Evolutionary conservation across 2,329 filamentous ascomycete genomes (phyloP), one percentile per base, ranked within the genome.

Genomic region (Biscogniauxia marginata): DNA sequence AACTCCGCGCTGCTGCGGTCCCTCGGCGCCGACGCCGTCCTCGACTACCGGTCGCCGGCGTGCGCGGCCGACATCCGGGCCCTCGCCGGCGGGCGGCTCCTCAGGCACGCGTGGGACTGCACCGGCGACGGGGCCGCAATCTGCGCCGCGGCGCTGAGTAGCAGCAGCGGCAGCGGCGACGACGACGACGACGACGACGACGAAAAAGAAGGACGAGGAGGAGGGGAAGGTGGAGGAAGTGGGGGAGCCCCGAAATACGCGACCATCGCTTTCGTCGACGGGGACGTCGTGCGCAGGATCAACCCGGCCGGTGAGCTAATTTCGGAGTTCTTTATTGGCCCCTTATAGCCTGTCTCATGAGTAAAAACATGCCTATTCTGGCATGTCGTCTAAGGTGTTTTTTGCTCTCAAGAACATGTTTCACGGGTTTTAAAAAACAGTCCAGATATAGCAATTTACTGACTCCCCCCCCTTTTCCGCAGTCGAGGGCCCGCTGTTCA

Each of bases 221-320:
- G 30, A 39, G 6, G 30, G n/a, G n/a, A n/a, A 39, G 11, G 30
- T 4, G 13, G 30, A 39, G 6, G 11, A 39, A n/a, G 30, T 4
- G 30, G n/a, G n/a, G n/a, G n/a, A n/a, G n/a, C n/a, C n/a, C 30
- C 23, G 16, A 65, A 68, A 21, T 79, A 78, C 66, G 70, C 70
- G 11, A 68, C 73, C 19, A 69, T 83, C 24, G 69, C 80, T 5
- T 56, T 66, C 8, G 66, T 75, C 13, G 54, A 72, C 3, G 64
- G 72, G 16, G 71, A 76, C 30, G 68, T 74, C 0, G 70, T 80
- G 13, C 63, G 71, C 13, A 75, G 77, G 45, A 74, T 80, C 9
- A 49, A 49, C 46, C 46, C 46, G 21, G 8, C 13, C 46, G 46
- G n/a, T n/a, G n/a, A n/a, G n/a, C n/a, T n/a, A n/a, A n/a, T n/a